phyloP scores from a whole-genome alignment of 805 yeast genomes.

The Myxozyma udenii region DNA sequence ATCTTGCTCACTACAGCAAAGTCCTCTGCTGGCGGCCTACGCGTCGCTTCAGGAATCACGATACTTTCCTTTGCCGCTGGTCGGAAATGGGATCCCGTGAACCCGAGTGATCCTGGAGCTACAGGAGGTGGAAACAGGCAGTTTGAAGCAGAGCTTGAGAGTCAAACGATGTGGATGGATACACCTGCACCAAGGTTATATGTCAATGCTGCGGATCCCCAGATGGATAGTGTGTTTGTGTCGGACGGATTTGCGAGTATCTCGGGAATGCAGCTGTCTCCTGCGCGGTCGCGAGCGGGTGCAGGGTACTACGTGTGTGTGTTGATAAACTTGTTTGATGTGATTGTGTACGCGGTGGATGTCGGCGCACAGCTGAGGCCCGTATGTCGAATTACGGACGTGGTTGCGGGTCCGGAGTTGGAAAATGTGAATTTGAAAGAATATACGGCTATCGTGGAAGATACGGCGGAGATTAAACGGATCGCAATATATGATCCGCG shows the following conservation, averaged over 20 bases:
- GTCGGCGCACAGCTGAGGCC: background rate
- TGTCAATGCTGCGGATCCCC: background rate
- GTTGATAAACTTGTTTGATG: background rate
- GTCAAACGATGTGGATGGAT: background rate
- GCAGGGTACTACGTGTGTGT: background rate
- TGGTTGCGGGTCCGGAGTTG: background rate
- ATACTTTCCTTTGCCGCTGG: constrained; percentile 6
- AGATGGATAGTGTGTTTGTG: background rate
- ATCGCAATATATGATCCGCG: background rate
- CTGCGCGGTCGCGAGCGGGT: background rate
- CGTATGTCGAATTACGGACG: background rate
- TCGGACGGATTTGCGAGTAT: background rate
- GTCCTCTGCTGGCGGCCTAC: background rate
- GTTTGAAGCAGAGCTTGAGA: no score
- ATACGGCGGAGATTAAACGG: background rate
- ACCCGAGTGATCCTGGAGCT: no score
- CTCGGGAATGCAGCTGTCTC: background rate
- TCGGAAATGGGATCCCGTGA: constrained; percentile 9
- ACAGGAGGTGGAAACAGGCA: no score
- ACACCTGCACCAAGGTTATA: background rate
- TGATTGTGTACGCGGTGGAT: background rate
- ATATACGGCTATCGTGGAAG: background rate
- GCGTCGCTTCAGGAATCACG: constrained; percentile 5
- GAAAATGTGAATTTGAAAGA: background rate
- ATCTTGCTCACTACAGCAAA: constrained; percentile 5